Base-by-base conservation (phyloP, 2,329 filamentous ascomycete genomes). In the Trichophyton simii region DNA sequence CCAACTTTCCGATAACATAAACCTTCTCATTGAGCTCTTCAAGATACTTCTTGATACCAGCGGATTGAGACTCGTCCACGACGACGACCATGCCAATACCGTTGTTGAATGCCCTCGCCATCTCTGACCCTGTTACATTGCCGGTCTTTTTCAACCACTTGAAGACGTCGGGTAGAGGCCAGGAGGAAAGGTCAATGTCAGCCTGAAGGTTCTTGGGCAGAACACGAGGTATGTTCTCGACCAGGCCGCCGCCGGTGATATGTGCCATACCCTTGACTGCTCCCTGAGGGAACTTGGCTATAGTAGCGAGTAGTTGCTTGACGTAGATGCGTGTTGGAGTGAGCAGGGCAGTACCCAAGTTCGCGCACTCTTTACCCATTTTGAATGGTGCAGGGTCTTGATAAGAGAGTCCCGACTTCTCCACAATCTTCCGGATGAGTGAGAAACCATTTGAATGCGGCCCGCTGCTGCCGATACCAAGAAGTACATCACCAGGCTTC, bases 361-460 rank as follows among this genome's bases (percentile, higher is more conserved):
- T 72, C 6, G 68, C 86, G 3, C 79, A 66, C 1, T 69, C 68
- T 36, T 64, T 62, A 25, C 71, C 66, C 44, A 73, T 69, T 64
- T 87, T 80, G 91, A 94, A 99, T 1, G 94, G 94, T 1, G 88
- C 87, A 1, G 80, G 72, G 66, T 87, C 85, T 11, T 82, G 79
- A 77, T 91, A 96, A 50, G 77, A 77, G 3, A 97, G 78, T 3
- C 85, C 84, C 41, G 86, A 83, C 63, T 82, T 81, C 67, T 89
- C 84, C 65, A 97, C 81, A 69, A 97, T 91, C 71, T 89, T 89
- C 64, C 94, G 87, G 38, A 97, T 87, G n/a, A 99, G 86, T 0
- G 91, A 96, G 80, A 95, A 99, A 57, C 94, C 94, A 75, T 99
- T 99, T 38, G 91, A 96, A 79, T 99, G 94, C 1, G 92, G 84